Conservation (phyloP, 257 asterid species). For the Solanum pennellii region DNA sequence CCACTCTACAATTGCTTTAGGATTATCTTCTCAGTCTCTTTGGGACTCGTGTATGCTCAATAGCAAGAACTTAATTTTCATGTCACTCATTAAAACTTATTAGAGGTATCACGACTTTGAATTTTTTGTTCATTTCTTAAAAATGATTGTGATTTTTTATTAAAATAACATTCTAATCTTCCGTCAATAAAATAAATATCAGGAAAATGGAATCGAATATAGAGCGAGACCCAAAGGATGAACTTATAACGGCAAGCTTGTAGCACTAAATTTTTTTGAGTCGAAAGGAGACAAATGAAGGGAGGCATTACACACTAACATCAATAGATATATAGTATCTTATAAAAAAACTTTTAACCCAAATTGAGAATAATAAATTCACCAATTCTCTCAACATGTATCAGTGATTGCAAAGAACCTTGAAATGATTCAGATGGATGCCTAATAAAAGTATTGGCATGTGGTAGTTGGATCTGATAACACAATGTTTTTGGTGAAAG, state of each 20-base stretch:
- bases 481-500: not conserved
- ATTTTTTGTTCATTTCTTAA: not conserved
- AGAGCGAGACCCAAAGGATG: rapidly evolving
- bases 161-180: not conserved
- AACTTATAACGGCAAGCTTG: rapidly evolving
- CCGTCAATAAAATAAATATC: not conserved
- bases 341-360: not conserved
- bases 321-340: not conserved
- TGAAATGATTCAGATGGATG: not conserved
- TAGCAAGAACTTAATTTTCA: not conserved
- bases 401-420: not conserved
- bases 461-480: not conserved
- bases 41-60: not conserved
- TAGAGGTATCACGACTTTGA: not conserved
- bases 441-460: not conserved
- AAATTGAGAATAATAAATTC: not conserved
- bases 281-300: not conserved
- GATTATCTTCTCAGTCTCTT: not conserved
- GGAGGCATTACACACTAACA: no score
- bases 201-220: no score
- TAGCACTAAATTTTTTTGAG: not conserved
- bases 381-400: not conserved
- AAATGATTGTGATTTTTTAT: not conserved
- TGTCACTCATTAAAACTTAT: not conserved
- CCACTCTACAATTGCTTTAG: not conserved